Conservation (phyloP, 768 basidiomycete genomes). For the Galerina marginata region DNA sequence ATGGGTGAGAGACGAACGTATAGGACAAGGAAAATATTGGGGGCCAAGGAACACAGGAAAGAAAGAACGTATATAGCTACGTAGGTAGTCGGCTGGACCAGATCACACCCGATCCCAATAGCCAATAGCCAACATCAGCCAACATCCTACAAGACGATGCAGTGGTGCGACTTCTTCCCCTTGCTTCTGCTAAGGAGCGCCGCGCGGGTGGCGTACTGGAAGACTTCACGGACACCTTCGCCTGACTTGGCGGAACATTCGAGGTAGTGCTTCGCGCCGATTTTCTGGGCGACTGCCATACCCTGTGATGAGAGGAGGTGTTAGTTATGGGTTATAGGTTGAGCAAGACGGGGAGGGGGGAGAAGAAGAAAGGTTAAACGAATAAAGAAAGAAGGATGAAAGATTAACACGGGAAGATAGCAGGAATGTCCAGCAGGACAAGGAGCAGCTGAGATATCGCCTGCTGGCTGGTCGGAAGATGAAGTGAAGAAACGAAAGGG, state of each 20-base stretch:
- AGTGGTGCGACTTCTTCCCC: constrained; percentile 43
- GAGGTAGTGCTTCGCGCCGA: constrained; percentile 94
- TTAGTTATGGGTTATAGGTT: neutral
- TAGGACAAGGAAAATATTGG: neutral
- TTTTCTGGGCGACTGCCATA: constrained; percentile 94
- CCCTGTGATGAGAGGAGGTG: constrained; percentile 56
- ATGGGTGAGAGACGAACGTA: neutral
- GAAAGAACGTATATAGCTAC: no score
- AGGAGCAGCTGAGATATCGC: no score
- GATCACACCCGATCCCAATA: no score
- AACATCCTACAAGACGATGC: constrained; percentile 22
- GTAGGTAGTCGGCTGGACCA: no score
- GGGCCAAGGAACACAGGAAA: no score
- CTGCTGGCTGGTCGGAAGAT: no score
- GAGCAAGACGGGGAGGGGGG: no score
- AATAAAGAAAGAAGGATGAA: neutral
- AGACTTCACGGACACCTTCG: constrained; percentile 97
- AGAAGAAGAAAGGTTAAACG: no score
- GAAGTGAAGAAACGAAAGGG: no score
- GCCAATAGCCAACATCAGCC: neutral
- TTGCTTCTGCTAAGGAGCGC: constrained; percentile 73
- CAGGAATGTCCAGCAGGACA: no score
- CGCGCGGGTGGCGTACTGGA: constrained; percentile 95
- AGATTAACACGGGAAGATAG: neutral
- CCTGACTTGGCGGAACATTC: constrained; percentile 97